These are phyloP conservation scores for Colletotrichum lini DNA, from an alignment of 2,329 filamentous ascomycete genomes.

Conservation along the genomic window DNA sequence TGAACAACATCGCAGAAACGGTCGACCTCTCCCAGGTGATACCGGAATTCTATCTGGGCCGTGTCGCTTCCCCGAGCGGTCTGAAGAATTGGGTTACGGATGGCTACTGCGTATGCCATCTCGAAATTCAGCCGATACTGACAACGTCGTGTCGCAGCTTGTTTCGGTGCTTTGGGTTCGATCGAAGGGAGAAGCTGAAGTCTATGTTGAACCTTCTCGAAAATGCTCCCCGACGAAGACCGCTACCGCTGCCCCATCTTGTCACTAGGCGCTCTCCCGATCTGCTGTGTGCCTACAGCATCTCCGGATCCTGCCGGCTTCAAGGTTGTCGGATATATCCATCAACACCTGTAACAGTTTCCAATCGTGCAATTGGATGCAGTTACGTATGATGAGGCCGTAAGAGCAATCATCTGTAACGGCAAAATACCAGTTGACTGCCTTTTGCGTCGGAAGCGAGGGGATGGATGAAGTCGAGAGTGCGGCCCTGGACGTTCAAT, in stretches of 20 bases:
- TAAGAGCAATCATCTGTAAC: background rate
- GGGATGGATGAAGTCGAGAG: background rate
- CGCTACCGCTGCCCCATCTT: background rate
- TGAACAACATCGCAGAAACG: background rate
- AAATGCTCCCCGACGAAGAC: background rate
- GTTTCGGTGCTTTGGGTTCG: slow-evolving; percentile 21
- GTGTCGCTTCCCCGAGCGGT: slow-evolving; percentile 2
- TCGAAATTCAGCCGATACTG: slow-evolving; percentile 15
- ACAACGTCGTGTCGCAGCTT: slow-evolving; percentile 9
- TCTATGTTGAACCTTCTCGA: slow-evolving; percentile 1
- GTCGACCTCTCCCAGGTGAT: background rate
- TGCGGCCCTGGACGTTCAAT: background rate
- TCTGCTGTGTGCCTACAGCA: background rate
- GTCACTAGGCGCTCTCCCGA: background rate
- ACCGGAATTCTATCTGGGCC: background rate
- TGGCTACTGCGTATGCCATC: slow-evolving; percentile 15
- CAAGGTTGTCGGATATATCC: background rate
- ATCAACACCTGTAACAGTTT: background rate
- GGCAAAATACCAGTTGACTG: background rate
- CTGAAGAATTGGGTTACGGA: slow-evolving; percentile 7
- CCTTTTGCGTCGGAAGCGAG: background rate
- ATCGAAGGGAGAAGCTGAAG: slow-evolving; percentile 19
- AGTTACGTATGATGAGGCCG: background rate
- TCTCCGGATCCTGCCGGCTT: background rate
- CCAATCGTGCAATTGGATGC: background rate